Evolutionary conservation across 495 filamentous ascomycete species (phyloP).

Genomic region (Aspergillus nidulans): DNA sequence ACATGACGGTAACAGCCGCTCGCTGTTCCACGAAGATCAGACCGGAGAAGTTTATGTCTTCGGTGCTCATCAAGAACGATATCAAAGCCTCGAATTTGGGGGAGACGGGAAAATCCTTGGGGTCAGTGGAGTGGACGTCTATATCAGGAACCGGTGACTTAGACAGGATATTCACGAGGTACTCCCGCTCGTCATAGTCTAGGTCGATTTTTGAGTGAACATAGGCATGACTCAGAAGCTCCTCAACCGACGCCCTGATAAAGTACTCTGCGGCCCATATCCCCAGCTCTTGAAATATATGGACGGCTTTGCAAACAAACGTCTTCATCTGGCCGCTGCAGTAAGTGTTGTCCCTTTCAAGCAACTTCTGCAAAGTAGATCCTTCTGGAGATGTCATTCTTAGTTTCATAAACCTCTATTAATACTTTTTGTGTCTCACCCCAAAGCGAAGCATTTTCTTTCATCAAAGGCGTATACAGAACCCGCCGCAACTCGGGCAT

Average conservation of each 20-base stretch:
- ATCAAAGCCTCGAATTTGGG: slow-evolving; percentile 54
- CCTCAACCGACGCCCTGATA: slow-evolving; percentile 52
- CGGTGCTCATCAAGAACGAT: slow-evolving; percentile 42
- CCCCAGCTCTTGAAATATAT: slow-evolving; percentile 65
- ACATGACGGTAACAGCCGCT: slow-evolving; percentile 62
- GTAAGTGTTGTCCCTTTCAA: slow-evolving; percentile 55
- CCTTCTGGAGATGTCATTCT: slow-evolving; percentile 26
- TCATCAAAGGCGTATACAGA: slow-evolving; percentile 31
- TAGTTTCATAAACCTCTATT: slow-evolving; percentile 33
- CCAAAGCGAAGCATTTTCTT: neutral
- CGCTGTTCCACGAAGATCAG: slow-evolving; percentile 78
- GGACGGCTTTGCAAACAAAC: slow-evolving; percentile 38
- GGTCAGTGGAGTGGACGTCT: slow-evolving; percentile 17
- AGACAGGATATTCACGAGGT: slow-evolving; percentile 52
- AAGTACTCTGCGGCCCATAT: slow-evolving; percentile 70
- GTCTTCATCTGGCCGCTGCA: slow-evolving; percentile 58
- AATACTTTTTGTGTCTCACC: slow-evolving; percentile 23
- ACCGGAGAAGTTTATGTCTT: slow-evolving; percentile 51
- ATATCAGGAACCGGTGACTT: slow-evolving; percentile 33
- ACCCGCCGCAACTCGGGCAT: slow-evolving; percentile 57
- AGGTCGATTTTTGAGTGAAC: slow-evolving; percentile 34
- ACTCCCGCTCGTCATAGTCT: slow-evolving; percentile 52
- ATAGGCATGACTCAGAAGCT: slow-evolving; percentile 36
- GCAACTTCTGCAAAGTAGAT: slow-evolving; percentile 39
- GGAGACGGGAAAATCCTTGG: slow-evolving; percentile 32